Percentiles rank a stretch among this genome's conserved stretches.
These are phyloP conservation scores for Cyclotella sp. DNA, from an alignment of 108 stramenopile species.

Conservation along the genomic window DNA sequence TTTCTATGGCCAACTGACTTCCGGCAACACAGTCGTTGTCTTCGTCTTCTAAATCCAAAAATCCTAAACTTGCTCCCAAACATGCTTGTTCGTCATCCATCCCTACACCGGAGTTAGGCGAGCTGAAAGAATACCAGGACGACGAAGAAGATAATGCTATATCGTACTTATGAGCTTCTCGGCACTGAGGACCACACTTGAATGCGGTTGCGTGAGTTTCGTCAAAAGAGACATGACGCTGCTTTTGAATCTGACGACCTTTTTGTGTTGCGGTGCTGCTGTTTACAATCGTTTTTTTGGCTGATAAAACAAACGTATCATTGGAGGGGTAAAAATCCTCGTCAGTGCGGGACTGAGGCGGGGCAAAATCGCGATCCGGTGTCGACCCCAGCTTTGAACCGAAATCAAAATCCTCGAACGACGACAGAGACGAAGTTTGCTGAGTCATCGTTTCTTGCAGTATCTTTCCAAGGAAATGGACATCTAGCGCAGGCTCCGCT, in stretches of 20 bases:
- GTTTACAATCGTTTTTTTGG: too few species aligned
- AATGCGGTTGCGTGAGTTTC: conserved; percentile 1
- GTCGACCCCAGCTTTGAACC: neutral
- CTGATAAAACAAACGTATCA: neutral
- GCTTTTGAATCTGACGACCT: neutral
- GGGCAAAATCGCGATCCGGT: neutral
- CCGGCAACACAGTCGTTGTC: neutral
- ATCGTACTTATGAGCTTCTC: neutral
- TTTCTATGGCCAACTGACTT: neutral
- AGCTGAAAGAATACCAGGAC: neutral
- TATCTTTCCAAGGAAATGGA: conserved; percentile 35
- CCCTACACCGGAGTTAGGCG: neutral
- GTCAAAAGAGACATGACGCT: conserved; percentile 23
- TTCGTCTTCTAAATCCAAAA: conserved; percentile 30
- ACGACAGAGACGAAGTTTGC: neutral
- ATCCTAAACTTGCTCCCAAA: neutral
- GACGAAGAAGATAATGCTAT: neutral
- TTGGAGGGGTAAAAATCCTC: conserved; percentile 1
- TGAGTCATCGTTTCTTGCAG: conserved; percentile 27
- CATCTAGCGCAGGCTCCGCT: conserved; percentile 26
- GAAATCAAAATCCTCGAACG: neutral
- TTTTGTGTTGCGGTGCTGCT: neutral
- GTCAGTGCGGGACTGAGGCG: neutral
- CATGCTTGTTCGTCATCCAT: neutral
- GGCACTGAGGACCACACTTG: neutral